Conservation (phyloP, 441 rosid genomes). For the Erodium chrysanthum region DNA sequence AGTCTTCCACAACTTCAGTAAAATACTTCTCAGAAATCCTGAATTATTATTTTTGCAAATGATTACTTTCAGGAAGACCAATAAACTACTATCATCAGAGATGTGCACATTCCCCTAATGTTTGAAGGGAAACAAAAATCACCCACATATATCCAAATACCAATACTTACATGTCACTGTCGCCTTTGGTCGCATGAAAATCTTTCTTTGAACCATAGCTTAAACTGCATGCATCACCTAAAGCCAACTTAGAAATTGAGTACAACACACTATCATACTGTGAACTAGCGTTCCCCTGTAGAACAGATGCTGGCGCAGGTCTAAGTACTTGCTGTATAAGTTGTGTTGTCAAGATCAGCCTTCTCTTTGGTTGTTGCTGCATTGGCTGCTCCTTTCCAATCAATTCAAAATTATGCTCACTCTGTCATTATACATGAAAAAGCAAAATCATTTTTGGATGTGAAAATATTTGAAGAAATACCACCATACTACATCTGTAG, state of each 20-base stretch:
- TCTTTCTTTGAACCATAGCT: constrained; percentile 22
- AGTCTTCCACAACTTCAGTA: constrained; percentile 44
- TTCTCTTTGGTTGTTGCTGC: constrained; percentile 46
- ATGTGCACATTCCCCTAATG: neutral
- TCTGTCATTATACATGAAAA: constrained; percentile 32
- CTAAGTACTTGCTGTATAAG: constrained; percentile 64
- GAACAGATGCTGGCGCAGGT: constrained; percentile 39
- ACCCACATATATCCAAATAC: neutral
- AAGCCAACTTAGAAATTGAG: constrained; percentile 40
- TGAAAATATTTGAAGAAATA: neutral
- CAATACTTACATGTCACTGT: constrained; percentile 29
- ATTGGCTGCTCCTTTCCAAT: constrained; percentile 6
- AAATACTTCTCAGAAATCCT: constrained; percentile 38
- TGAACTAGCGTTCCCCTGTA: constrained; percentile 37
- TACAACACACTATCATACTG: constrained; percentile 44
- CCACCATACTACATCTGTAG: neutral
- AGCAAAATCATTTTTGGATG: constrained; percentile 11
- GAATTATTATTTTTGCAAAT: constrained; percentile 8
- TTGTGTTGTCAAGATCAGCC: constrained; percentile 57
- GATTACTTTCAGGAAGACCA: neutral
- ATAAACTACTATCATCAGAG: neutral
- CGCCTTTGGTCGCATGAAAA: constrained; percentile 16
- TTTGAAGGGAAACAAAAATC: neutral
- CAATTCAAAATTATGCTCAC: constrained; percentile 40
- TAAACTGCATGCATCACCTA: constrained; percentile 56